Percentiles rank a stretch among this genome's conserved stretches.
Evolutionary conservation across 2,329 filamentous ascomycete species (phyloP).

Genomic region (Verticillium zaregamsianum): DNA sequence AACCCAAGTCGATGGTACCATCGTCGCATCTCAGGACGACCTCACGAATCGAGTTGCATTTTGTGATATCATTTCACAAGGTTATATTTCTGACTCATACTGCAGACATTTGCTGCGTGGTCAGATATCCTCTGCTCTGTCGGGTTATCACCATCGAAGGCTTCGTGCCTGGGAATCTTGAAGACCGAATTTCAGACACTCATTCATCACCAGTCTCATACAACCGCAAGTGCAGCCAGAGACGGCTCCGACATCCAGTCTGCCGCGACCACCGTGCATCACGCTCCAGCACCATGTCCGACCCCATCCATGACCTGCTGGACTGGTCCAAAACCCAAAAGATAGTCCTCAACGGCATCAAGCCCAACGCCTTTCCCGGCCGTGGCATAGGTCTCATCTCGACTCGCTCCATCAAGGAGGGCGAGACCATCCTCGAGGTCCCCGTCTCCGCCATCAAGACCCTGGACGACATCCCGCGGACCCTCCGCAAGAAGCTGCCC

Average conservation of each 20-base stretch:
- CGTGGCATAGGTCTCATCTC: constrained; percentile 77
- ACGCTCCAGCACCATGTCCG: constrained; percentile 3
- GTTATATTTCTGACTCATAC: not conserved
- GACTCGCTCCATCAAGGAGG: constrained; percentile 53
- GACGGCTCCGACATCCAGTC: too few species aligned
- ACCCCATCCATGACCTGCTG: constrained; percentile 47
- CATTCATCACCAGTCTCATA: too few species aligned
- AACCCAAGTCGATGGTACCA: not conserved
- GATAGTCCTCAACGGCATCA: constrained; percentile 63
- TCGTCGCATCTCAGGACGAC: not conserved
- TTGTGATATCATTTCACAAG: not conserved
- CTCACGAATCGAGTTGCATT: not conserved
- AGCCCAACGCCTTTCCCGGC: constrained; percentile 62
- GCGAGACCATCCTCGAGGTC: constrained; percentile 59
- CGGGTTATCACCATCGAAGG: too few species aligned
- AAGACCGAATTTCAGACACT: not conserved
- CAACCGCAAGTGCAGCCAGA: too few species aligned
- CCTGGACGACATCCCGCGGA: constrained; percentile 52
- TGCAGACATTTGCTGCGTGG: not conserved
- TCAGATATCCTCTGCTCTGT: too few species aligned
- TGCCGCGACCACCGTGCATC: too few species aligned
- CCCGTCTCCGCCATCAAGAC: constrained; percentile 62
- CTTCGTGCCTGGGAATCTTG: too few species aligned
- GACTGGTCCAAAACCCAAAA: constrained; percentile 64
- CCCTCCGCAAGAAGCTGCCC: constrained; percentile 47